Evolutionary conservation across 1,284 basidiomycete species (phyloP).

Genomic region (Heterobasidion annosum): DNA sequence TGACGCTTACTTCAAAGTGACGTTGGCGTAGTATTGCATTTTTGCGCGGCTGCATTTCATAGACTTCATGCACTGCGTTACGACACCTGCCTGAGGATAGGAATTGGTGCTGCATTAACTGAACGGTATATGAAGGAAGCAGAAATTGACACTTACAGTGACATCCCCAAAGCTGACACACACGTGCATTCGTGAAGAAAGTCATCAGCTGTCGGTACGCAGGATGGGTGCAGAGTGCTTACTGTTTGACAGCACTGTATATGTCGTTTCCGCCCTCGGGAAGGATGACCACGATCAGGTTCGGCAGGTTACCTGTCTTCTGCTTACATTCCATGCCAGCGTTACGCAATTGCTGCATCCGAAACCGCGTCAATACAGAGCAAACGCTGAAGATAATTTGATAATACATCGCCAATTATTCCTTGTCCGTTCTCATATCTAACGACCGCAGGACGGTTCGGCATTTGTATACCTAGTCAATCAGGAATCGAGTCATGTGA

Average conservation of each 20-base stretch:
- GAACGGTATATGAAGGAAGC: background rate
- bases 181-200: background rate
- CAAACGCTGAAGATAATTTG: too few species aligned
- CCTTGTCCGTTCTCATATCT: slow-evolving; percentile 47
- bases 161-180: slow-evolving; percentile 59
- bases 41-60: slow-evolving; percentile 55
- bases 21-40: slow-evolving; percentile 69
- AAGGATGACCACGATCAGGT: slow-evolving; percentile 60
- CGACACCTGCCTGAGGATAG: slow-evolving; percentile 45
- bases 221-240: slow-evolving; percentile 14
- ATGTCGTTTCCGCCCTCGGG: slow-evolving; percentile 68
- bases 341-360: slow-evolving; percentile 33
- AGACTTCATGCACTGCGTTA: slow-evolving; percentile 67
- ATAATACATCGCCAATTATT: slow-evolving; percentile 35
- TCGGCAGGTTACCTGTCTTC: slow-evolving; percentile 33
- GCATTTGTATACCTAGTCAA: slow-evolving; percentile 41
- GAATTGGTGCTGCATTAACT: background rate
- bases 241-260: slow-evolving; percentile 74
- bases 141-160: slow-evolving; percentile 23
- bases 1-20: slow-evolving; percentile 62
- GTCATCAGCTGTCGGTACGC: background rate
- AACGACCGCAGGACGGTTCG: slow-evolving; percentile 30
- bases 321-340: slow-evolving; percentile 35
- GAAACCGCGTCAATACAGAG: background rate
- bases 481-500: too few species aligned